Evolutionary conservation across 2,329 filamentous ascomycete species (phyloP).

Genomic region (Daldinia sp.): DNA sequence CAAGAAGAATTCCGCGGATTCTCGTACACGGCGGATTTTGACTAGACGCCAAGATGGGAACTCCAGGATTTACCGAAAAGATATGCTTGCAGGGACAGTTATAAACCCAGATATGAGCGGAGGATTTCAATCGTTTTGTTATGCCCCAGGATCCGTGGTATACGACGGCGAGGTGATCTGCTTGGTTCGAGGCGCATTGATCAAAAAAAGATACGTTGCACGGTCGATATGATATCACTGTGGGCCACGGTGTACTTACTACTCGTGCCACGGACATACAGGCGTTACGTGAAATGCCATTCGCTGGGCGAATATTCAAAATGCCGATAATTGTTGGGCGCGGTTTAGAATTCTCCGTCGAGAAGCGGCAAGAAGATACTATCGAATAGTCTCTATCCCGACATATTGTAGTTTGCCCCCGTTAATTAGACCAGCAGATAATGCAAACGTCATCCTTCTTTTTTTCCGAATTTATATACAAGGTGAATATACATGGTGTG

Average conservation of each 20-base stretch:
- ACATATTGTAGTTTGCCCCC: slow-evolving; percentile 27
- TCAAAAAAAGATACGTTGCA: slow-evolving; percentile 16
- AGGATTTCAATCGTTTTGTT: slow-evolving; percentile 26
- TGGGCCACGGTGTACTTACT: slow-evolving; percentile 13
- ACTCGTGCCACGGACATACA: slow-evolving; percentile 19
- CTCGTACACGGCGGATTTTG: slow-evolving; percentile 94
- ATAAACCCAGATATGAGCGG: slow-evolving; percentile 1
- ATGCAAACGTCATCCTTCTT: slow-evolving; percentile 33
- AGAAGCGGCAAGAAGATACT: slow-evolving; percentile 22
- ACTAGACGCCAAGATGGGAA: slow-evolving; percentile 54
- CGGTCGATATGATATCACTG: slow-evolving; percentile 20
- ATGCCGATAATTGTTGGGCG: slow-evolving; percentile 18
- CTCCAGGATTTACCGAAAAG: neutral
- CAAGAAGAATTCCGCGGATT: slow-evolving; percentile 99
- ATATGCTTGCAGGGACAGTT: neutral
- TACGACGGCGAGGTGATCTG: slow-evolving; percentile 19
- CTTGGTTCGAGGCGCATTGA: slow-evolving; percentile 25
- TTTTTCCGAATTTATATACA: slow-evolving; percentile 5
- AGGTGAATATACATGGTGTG: neutral
- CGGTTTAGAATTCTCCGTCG: slow-evolving; percentile 28
- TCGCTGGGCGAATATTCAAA: slow-evolving; percentile 34
- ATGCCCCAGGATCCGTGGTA: slow-evolving; percentile 21
- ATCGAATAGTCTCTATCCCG: slow-evolving; percentile 20
- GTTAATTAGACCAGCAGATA: slow-evolving; percentile 36
- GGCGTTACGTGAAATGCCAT: slow-evolving; percentile 29